phyloP scores from a whole-genome alignment of 495 filamentous ascomycete genomes.

The Talaromyces adpressus region DNA sequence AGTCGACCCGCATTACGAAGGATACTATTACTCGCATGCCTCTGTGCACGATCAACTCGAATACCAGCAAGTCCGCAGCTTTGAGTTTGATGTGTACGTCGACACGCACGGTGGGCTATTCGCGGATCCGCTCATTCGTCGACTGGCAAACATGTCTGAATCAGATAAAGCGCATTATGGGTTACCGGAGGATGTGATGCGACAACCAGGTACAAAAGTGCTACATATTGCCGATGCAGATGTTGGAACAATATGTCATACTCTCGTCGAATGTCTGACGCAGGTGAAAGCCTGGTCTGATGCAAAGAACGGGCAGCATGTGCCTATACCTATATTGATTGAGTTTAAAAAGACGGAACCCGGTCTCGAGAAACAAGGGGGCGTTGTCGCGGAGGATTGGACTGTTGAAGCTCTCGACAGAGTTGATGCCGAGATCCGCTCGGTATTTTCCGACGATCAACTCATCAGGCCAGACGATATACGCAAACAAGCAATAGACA shows the following conservation, averaged over 20 bases:
- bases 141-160: constrained; percentile 5
- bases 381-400: constrained; percentile 5
- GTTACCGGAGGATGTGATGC: background rate
- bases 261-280: constrained; percentile 6
- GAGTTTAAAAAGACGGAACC: constrained; percentile 9
- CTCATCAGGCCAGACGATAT: constrained; percentile 8
- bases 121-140: constrained; percentile 6
- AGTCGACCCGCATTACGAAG: constrained; percentile 1
- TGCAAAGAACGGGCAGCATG: background rate
- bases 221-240: constrained; percentile 10
- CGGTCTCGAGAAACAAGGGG: background rate
- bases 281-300: constrained; percentile 7
- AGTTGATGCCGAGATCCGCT: constrained; percentile 8
- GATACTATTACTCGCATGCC: constrained; percentile 8
- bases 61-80: constrained; percentile 4
- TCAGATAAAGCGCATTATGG: constrained; percentile 5
- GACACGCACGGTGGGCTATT: constrained; percentile 2
- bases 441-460: background rate
- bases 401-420: background rate
- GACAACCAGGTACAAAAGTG: constrained; percentile 6
- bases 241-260: constrained; percentile 6
- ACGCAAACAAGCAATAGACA: constrained; percentile 3
- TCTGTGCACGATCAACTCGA: constrained; percentile 8
- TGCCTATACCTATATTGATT: constrained; percentile 6
- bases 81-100: constrained; percentile 8